Evolutionary conservation across 305 asterid genomes (phyloP), one percentile per base, ranked within the genome.

Genomic region (Rubia balearica): DNA sequence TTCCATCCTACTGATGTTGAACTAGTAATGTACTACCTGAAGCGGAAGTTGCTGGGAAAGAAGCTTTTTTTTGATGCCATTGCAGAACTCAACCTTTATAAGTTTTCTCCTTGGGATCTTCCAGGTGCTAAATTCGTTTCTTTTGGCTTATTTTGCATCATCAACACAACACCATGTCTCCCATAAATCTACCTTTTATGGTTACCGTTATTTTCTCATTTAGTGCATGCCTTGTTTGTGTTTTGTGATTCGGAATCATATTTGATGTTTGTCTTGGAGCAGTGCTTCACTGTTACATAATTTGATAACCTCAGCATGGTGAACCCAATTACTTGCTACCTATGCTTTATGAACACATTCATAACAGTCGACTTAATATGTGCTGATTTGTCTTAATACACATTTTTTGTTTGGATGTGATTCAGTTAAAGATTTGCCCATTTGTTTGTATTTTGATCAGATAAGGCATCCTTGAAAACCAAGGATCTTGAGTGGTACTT

Each of bases 1-100:
- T 93, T 93, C 77, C 92, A 90, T 76, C 98, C 98, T 0, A 93
- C 97, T 42, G 96, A 90, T 73, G 88, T 80, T 24, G 98, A 93
- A 79, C 76, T 93, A 75, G 64, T 90, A 40, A 74, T 90, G 89
- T 93, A 89, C 83, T 85, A 89, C 81, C 91, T 93, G 24, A 93
- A 93, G 80, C 81, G 91, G 79, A 90, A 90, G 79, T 72, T 89
- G 22, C 27, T 77, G 84, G 95, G 97, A 71, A 89, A 78, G 83
- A 84, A 80, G 82, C 74, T 85, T 77, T 83, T 11, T 38, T 68
- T 81, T 65, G 90, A 90, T 74, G 92, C 90, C 64, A 83, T 93
- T 75, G 80, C 98, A 0, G 98, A 79, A 69, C 65, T 79, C 61
- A 79, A 79, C 73, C 68, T 79, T 40, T 79, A 79, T 62, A 68